phyloP scores from a whole-genome alignment of 2,329 filamentous ascomycete genomes.

The Xylaria multiplex region DNA sequence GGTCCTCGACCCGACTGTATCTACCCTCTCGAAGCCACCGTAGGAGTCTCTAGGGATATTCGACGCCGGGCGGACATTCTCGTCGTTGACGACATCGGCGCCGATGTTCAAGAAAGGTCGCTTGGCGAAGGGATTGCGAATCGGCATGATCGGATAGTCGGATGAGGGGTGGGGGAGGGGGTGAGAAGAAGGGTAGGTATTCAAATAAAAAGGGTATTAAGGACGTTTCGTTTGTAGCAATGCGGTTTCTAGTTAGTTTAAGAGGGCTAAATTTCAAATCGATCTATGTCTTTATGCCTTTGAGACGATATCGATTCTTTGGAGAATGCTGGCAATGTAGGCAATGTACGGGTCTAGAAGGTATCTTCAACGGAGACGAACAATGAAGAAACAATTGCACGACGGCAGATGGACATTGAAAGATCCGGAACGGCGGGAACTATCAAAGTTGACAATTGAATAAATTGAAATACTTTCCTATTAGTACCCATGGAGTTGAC shows the following conservation, averaged over 20 bases:
- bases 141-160: slow-evolving; percentile 43
- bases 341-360: neutral
- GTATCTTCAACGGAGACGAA: slow-evolving; percentile 11
- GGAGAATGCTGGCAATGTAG: slow-evolving; percentile 2
- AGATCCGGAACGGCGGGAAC: slow-evolving; percentile 29
- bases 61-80: slow-evolving; percentile 59
- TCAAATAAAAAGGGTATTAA: slow-evolving; percentile 6
- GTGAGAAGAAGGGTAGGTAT: slow-evolving; percentile 9
- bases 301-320: slow-evolving; percentile 28
- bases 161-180: slow-evolving; percentile 16
- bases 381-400: slow-evolving; percentile 16
- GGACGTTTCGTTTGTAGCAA: slow-evolving; percentile 21
- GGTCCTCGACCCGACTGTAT: slow-evolving; percentile 70
- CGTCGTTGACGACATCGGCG: slow-evolving; percentile 57
- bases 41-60: slow-evolving; percentile 54
- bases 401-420: slow-evolving; percentile 5
- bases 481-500: no score
- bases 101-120: slow-evolving; percentile 58
- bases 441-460: slow-evolving; percentile 21
- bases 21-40: slow-evolving; percentile 68
- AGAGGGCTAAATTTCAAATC: slow-evolving; percentile 8
- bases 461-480: slow-evolving; percentile 11
- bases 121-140: slow-evolving; percentile 77
- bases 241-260: slow-evolving; percentile 22
- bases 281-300: slow-evolving; percentile 27